phyloP scores from a whole-genome alignment of 441 rosid genomes.

The Erodium trifolium region DNA sequence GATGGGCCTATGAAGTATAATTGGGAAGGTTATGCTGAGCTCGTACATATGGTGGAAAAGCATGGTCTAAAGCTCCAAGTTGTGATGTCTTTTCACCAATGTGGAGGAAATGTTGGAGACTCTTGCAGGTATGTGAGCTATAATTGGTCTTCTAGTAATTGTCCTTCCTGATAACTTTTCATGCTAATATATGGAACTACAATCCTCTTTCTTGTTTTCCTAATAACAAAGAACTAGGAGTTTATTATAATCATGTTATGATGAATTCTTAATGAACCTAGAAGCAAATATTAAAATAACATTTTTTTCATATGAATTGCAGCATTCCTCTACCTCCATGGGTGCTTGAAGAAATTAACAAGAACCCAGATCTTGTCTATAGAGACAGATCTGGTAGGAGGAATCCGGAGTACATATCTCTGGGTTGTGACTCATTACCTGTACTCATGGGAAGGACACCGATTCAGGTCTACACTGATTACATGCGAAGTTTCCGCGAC shows the following conservation, averaged over 20 bases:
- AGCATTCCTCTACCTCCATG: conserved; percentile 93
- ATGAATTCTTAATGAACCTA: neutral
- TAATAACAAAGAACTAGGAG: neutral
- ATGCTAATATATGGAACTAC: neutral
- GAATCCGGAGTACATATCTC: conserved; percentile 79
- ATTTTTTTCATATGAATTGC: conserved; percentile 15
- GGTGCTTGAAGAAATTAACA: conserved; percentile 88
- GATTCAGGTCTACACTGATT: conserved; percentile 79
- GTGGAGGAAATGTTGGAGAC: conserved; percentile 97
- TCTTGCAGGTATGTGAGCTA: conserved; percentile 64
- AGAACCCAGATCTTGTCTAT: conserved; percentile 79
- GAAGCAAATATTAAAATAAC: neutral
- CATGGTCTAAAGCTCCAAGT: conserved; percentile 84
- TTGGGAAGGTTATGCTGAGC: conserved; percentile 91
- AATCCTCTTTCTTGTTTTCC: neutral
- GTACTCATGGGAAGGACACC: conserved; percentile 85
- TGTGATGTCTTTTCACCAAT: conserved; percentile 96
- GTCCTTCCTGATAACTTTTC: neutral
- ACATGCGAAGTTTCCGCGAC: conserved; percentile 81
- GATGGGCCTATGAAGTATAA: conserved; percentile 83
- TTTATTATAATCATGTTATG: neutral
- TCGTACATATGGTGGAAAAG: conserved; percentile 69
- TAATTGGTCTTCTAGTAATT: neutral
- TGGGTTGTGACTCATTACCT: conserved; percentile 81
- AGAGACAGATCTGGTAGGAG: conserved; percentile 81